These are phyloP conservation scores for Geranium rotundifolium DNA, from an alignment of 345 rosid species.

Conservation along the genomic window DNA sequence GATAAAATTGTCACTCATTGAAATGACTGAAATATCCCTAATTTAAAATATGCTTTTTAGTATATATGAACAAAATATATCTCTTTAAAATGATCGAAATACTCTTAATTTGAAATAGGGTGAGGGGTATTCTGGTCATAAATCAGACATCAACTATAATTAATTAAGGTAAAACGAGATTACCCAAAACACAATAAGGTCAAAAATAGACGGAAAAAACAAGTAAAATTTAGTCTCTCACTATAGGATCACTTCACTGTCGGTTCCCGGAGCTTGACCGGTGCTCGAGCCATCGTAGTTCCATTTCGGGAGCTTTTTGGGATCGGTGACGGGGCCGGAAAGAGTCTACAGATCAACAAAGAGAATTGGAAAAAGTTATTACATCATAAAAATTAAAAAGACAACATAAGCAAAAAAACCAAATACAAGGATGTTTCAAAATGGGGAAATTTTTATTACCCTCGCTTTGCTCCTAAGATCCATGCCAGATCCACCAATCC, in stretches of 20 bases:
- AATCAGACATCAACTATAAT: no score
- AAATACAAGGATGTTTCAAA: background rate
- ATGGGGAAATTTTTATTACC: conserved; percentile 8
- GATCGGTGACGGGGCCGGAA: conserved; percentile 16
- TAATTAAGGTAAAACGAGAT: no score
- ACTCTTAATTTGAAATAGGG: no score
- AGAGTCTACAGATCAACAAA: conserved; percentile 14
- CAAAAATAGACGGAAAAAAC: no score
- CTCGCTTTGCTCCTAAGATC: conserved; percentile 34
- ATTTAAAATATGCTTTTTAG: no score
- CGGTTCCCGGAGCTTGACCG: conserved; percentile 23
- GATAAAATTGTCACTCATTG: background rate
- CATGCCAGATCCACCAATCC: conserved; percentile 41
- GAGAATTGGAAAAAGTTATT: background rate
- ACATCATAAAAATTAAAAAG: background rate
- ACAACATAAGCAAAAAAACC: background rate
- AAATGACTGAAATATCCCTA: no score
- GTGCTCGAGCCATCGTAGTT: conserved; percentile 24
- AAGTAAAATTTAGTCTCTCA: background rate
- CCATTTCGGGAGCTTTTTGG: conserved; percentile 5
- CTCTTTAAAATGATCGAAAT: no score
- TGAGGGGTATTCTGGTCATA: no score
- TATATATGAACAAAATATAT: no score
- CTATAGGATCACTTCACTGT: conserved; percentile 27
- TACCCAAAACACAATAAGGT: no score